Percentiles rank a stretch among this genome's conserved stretches.
phyloP scores from a whole-genome alignment of 768 basidiomycete species.

The Daedaleopsis sinensis region DNA sequence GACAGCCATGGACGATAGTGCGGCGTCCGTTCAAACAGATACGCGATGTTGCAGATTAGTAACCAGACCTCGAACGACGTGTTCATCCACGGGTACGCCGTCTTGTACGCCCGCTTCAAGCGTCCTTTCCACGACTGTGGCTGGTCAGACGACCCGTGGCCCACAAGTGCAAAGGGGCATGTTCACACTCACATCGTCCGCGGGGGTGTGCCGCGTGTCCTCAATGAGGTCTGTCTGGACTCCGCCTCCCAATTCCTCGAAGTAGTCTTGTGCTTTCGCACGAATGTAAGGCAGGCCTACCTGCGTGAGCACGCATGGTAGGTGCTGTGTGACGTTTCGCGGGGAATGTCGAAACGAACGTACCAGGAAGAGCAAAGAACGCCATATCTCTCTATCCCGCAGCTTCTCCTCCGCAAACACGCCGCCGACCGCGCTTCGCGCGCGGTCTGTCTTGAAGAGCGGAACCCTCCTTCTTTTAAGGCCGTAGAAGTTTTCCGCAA shows the following conservation, averaged over 20 bases:
- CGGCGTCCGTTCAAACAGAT: constrained; percentile 85
- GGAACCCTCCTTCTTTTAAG: constrained; percentile 79
- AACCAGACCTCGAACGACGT: constrained; percentile 79
- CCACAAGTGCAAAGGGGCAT: not conserved
- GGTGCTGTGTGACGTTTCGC: constrained; percentile 6
- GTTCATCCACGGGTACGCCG: constrained; percentile 82
- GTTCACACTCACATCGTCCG: constrained; percentile 51
- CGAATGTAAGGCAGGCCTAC: constrained; percentile 88
- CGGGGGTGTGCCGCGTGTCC: constrained; percentile 47
- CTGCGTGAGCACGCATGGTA: constrained; percentile 38
- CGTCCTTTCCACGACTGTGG: constrained; percentile 54
- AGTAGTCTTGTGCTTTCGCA: constrained; percentile 89
- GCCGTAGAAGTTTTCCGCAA: constrained; percentile 96
- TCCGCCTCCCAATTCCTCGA: constrained; percentile 87
- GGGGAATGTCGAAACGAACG: constrained; percentile 28
- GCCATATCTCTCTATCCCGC: constrained; percentile 66
- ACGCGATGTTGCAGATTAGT: constrained; percentile 82
- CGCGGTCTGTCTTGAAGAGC: constrained; percentile 69
- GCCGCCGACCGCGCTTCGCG: constrained; percentile 67
- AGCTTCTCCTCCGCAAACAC: constrained; percentile 68
- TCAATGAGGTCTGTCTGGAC: constrained; percentile 66
- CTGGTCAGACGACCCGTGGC: not conserved
- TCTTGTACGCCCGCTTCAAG: constrained; percentile 67
- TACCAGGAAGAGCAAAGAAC: constrained; percentile 81
- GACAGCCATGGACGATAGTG: constrained; percentile 92